phyloP scores from a whole-genome alignment of 1,284 basidiomycete genomes.

The Pterulicium gracile region DNA sequence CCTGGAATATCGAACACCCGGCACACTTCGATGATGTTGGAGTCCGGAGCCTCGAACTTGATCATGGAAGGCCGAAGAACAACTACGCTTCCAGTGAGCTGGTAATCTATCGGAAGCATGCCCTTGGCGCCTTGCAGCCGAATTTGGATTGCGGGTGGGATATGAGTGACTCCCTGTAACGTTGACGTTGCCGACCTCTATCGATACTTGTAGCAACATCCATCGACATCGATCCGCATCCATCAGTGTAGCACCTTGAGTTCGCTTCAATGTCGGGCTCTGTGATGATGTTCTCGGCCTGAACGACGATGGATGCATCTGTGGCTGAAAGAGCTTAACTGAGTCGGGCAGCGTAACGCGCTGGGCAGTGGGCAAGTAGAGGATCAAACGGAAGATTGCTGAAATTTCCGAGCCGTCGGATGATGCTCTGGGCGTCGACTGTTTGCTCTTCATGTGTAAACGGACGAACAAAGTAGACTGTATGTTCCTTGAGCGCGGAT shows the following conservation, averaged over 20 bases:
- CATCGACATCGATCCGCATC: slow-evolving; percentile 55
- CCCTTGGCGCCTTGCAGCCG: slow-evolving; percentile 54
- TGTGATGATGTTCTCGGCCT: not conserved
- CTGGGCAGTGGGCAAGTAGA: slow-evolving; percentile 45
- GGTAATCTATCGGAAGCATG: slow-evolving; percentile 47
- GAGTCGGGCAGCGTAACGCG: slow-evolving; percentile 59
- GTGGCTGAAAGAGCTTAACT: slow-evolving; percentile 68
- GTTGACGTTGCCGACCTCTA: slow-evolving; percentile 26
- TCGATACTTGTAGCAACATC: slow-evolving; percentile 44
- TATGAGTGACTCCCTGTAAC: slow-evolving; percentile 23
- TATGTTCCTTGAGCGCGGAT: slow-evolving; percentile 41
- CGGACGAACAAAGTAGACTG: slow-evolving; percentile 37
- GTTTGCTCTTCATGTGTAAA: slow-evolving; percentile 25
- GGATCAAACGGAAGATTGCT: slow-evolving; percentile 30
- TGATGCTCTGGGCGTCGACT: slow-evolving; percentile 37
- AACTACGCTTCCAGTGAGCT: slow-evolving; percentile 31
- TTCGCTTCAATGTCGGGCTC: slow-evolving; percentile 1
- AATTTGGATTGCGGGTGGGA: slow-evolving; percentile 46
- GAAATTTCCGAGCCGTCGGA: slow-evolving; percentile 43
- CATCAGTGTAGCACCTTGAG: slow-evolving; percentile 46
- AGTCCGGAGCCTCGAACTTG: slow-evolving; percentile 45
- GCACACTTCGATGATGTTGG: slow-evolving; percentile 49
- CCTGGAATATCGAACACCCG: slow-evolving; percentile 49
- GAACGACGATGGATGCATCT: slow-evolving; percentile 40
- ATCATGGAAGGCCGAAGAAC: slow-evolving; percentile 48